Evolutionary conservation across 768 basidiomycete genomes (phyloP).

Genomic region (Russula olivacea): DNA sequence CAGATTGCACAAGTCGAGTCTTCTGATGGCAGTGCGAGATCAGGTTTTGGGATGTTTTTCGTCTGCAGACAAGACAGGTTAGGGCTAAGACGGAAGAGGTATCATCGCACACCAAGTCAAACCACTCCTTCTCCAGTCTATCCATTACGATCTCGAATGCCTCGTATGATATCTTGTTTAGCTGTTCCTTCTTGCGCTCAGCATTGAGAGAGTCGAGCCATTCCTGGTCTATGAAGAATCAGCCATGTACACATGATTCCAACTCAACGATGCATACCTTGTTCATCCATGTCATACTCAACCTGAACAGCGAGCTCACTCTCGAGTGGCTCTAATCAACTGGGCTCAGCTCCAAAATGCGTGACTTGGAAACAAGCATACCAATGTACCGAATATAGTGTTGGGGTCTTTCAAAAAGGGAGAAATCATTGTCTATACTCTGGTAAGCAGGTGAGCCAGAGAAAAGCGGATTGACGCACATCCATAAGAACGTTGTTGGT

Average conservation of each 20-base stretch:
- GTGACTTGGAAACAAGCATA: conserved; percentile 32
- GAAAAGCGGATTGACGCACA: conserved; percentile 39
- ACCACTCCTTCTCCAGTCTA: conserved; percentile 98
- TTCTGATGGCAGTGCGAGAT: conserved; percentile 83
- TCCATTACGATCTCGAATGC: conserved; percentile 97
- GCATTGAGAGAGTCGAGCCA: conserved; percentile 86
- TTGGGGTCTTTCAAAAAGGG: conserved; percentile 69
- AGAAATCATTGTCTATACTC: conserved; percentile 55
- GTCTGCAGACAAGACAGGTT: conserved; percentile 45
- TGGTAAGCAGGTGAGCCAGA: neutral
- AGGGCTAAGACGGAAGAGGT: conserved; percentile 6
- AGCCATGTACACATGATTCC: neutral
- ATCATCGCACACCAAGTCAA: conserved; percentile 66
- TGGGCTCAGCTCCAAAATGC: neutral
- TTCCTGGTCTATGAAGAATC: conserved; percentile 64
- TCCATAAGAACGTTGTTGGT: conserved; percentile 34
- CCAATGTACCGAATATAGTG: conserved; percentile 91
- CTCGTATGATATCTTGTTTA: conserved; percentile 72
- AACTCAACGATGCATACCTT: conserved; percentile 48
- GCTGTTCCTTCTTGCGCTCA: conserved; percentile 71
- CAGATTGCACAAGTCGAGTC: conserved; percentile 96
- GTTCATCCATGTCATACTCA: conserved; percentile 99
- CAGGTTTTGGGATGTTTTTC: conserved; percentile 87
- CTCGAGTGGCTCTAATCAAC: conserved; percentile 74
- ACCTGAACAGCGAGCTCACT: conserved; percentile 88